Conservation (phyloP, 2,329 filamentous ascomycete species). For the Biscogniauxia marginata region DNA sequence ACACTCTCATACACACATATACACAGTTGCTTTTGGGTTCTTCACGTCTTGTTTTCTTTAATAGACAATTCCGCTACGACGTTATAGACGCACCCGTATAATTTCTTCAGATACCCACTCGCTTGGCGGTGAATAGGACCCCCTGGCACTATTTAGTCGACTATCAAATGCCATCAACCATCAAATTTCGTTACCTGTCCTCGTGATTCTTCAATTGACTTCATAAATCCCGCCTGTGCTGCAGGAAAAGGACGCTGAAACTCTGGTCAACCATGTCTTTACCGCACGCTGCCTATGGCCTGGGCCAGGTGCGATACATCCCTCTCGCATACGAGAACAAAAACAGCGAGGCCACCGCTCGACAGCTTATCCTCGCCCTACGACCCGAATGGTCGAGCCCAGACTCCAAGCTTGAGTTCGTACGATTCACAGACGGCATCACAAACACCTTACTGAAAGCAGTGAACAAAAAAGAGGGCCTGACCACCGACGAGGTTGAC, state of each 20-base stretch:
- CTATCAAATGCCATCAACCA: neutral
- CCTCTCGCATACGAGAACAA: slow-evolving; percentile 74
- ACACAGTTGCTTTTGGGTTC: neutral
- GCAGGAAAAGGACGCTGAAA: neutral
- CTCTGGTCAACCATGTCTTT: slow-evolving; percentile 22
- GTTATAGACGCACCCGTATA: too few species aligned
- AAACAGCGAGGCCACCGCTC: slow-evolving; percentile 75
- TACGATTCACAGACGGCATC: slow-evolving; percentile 95
- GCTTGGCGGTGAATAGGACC: neutral
- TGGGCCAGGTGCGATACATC: slow-evolving; percentile 59
- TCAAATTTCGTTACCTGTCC: neutral
- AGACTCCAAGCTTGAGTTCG: slow-evolving; percentile 75
- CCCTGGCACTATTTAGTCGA: neutral
- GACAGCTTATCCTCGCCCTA: slow-evolving; percentile 74
- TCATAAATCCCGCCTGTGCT: neutral
- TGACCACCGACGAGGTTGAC: slow-evolving; percentile 59
- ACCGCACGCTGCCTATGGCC: slow-evolving; percentile 33
- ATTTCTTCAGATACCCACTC: neutral
- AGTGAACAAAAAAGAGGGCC: slow-evolving; percentile 64
- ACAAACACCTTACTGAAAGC: slow-evolving; percentile 89
- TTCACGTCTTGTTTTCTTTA: neutral
- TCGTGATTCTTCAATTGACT: neutral
- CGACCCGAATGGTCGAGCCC: slow-evolving; percentile 78
- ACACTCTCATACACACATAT: neutral
- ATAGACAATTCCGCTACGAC: neutral